Conservation (phyloP, 2,329 filamentous ascomycete species). For the Neofusicoccum sp. region DNA sequence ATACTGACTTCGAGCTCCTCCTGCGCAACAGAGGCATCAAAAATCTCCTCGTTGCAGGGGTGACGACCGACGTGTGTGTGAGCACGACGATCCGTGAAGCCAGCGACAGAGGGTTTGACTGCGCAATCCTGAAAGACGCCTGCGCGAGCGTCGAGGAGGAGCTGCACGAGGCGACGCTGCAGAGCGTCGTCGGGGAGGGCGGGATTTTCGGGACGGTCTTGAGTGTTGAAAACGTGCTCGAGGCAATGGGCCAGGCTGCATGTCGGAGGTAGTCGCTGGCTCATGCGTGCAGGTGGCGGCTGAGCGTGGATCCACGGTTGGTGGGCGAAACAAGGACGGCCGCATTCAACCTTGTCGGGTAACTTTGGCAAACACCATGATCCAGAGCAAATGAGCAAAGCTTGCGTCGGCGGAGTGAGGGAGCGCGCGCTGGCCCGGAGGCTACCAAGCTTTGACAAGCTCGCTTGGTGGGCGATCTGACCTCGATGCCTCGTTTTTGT, state of each 20-base stretch:
- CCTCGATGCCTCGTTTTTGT: neutral
- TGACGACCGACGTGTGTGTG: constrained; percentile 61
- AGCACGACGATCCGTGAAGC: constrained; percentile 59
- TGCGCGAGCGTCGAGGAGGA: constrained; percentile 36
- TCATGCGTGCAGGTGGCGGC: neutral
- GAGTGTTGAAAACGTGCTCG: constrained; percentile 26
- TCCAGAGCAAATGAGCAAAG: neutral
- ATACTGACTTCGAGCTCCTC: constrained; percentile 58
- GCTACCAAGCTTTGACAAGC: constrained; percentile 11
- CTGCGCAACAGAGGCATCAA: constrained; percentile 54
- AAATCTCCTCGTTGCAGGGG: constrained; percentile 57
- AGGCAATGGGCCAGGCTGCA: constrained; percentile 26
- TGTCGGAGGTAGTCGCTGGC: neutral
- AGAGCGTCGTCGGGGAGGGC: constrained; percentile 21
- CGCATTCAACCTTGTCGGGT: neutral
- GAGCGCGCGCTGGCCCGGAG: neutral
- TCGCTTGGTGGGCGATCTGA: constrained; percentile 5
- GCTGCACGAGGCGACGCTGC: constrained; percentile 35
- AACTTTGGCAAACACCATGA: neutral
- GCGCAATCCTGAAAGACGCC: constrained; percentile 54
- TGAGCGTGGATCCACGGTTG: neutral
- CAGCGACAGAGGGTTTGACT: constrained; percentile 59
- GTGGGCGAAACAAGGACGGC: neutral
- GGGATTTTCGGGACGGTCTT: constrained; percentile 16
- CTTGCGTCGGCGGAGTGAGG: neutral